Evolutionary conservation across 208 protist species (phyloP), one percentile per base, ranked within the genome.

Genomic region (Herpetomonas tarakana): DNA sequence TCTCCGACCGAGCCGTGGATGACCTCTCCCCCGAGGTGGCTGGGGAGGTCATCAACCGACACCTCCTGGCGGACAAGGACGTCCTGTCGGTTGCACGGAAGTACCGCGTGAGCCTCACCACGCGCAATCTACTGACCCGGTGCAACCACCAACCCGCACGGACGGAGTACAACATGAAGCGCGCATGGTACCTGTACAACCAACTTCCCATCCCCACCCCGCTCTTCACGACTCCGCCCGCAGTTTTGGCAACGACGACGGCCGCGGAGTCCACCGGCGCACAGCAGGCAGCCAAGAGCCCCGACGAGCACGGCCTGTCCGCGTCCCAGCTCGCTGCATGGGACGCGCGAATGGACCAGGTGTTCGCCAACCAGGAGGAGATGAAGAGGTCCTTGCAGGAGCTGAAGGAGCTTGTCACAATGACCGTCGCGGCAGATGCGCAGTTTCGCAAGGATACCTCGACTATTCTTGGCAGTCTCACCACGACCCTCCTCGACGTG

Each of bases 131-230:
- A 11, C 76, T 96, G 30, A 71, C 86, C 44, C 91, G 91, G 7
- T 96, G 91, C 69, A 83, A 72, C n/a, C 85, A 96, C 59, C 75
- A 94, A 59, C 76, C 86, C 1, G 55, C 47, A 21, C 82, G 91
- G 0, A 76, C 75, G 4, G 87, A 96, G 81, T 94, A 92, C 61
- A 65, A 58, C 22, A 93, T 96, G 86, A 93, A 92, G 69, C 87
- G 85, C 0, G 83, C 84, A 19, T 96, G 89, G 86, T 83, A 89
- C 59, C 44, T 92, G 16, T 93, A 96, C 53, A 52, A 93, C 19
- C 89, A 91, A 35, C 52, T 78, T 12, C 64, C 83, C 0, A 52
- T 91, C 4, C 88, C 88, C 2, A 52, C 71, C 11, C 60, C 71
- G 7, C 76, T 94, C 18, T 87, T 91, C 68, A 58, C 79, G 0